Evolutionary conservation across 768 basidiomycete species (phyloP).

Genomic region (Termitomyces eurrhizus): DNA sequence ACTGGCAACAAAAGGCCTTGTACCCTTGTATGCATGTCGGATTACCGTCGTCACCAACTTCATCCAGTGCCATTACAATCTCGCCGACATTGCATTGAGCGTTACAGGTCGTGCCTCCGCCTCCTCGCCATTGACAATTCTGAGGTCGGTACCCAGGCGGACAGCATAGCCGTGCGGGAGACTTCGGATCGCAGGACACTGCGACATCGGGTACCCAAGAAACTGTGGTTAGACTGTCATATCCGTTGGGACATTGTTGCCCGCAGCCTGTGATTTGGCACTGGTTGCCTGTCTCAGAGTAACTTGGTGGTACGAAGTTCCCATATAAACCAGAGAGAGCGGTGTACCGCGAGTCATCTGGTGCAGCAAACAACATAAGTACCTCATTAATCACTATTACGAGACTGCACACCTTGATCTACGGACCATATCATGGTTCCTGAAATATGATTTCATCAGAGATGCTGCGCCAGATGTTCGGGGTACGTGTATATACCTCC

Average conservation of each 20-base stretch:
- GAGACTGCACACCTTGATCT: conserved; percentile 1
- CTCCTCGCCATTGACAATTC: conserved; percentile 1
- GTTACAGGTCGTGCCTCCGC: not conserved
- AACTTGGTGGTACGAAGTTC: not conserved
- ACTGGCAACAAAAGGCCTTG: not conserved
- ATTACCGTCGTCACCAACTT: not conserved
- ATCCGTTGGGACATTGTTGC: not conserved
- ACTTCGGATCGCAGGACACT: not conserved
- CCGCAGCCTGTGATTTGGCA: not conserved
- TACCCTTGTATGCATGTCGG: not conserved
- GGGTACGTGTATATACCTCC: not conserved
- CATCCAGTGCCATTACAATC: not conserved
- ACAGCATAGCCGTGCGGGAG: not conserved
- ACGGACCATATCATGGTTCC: conserved; percentile 15
- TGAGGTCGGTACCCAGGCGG: not conserved
- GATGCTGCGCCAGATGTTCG: not conserved
- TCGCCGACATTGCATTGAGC: not conserved
- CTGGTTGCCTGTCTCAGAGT: not conserved
- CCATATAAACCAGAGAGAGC: not conserved
- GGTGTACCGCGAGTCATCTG: conserved; percentile 6
- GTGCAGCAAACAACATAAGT: not conserved
- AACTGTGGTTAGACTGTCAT: not conserved
- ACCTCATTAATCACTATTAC: not conserved
- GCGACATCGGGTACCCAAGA: not conserved
- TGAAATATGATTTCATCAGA: not conserved